Evolutionary conservation across 108 stramenopile species (phyloP).

Genomic region (Nannochloropsis salina): DNA sequence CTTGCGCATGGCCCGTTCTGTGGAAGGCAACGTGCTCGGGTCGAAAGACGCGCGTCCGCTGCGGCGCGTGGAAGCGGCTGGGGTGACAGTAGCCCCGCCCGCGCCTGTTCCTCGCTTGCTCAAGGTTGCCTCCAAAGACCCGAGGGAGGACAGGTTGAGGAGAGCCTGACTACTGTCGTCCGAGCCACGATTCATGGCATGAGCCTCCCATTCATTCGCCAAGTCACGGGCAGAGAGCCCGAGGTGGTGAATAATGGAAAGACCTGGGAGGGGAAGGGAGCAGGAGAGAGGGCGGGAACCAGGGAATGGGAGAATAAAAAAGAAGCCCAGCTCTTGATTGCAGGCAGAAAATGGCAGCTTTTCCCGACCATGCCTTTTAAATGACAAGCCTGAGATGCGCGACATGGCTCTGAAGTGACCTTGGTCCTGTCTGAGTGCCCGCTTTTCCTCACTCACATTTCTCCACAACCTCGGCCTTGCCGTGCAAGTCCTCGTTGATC

Average conservation of each 20-base stretch:
- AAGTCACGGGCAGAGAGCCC: constrained; percentile 34
- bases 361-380: too few relatives aligned
- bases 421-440: too few relatives aligned
- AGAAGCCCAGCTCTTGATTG: background rate
- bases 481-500: background rate
- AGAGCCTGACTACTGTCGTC: background rate
- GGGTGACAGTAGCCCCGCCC: background rate
- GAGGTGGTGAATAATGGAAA: constrained; percentile 27
- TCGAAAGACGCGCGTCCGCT: background rate
- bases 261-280: constrained; percentile 23
- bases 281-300: background rate
- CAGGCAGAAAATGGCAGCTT: too few relatives aligned
- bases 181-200: constrained; percentile 28
- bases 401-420: too few relatives aligned
- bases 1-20: background rate
- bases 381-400: too few relatives aligned
- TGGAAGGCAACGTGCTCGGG: background rate
- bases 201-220: constrained; percentile 38
- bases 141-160: background rate
- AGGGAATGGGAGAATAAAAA: background rate
- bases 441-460: background rate
- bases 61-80: background rate
- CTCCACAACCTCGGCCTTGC: constrained; percentile 16
- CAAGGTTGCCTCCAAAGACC: background rate
- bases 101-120: background rate